Percentiles rank a stretch among this genome's conserved stretches.
These are phyloP conservation scores for Chrysanthemum lavandulifolium DNA, from an alignment of 129 eudicot species.

Conservation along the genomic window DNA sequence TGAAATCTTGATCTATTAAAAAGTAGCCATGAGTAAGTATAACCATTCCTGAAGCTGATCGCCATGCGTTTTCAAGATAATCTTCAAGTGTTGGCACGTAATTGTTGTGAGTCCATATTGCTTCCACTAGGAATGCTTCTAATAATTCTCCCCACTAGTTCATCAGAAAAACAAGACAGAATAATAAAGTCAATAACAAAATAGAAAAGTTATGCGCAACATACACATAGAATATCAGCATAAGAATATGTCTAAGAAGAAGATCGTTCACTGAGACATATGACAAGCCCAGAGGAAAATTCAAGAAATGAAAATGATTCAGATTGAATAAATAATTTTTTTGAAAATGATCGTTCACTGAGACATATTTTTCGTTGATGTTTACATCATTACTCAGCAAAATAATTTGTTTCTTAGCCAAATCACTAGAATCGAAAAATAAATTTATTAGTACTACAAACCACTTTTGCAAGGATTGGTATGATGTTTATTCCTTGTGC, in stretches of 20 bases:
- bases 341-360: too few species aligned
- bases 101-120: constrained; percentile 32
- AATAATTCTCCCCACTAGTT: neutral
- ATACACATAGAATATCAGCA: neutral
- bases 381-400: neutral
- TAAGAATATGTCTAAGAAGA: too few species aligned
- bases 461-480: constrained; percentile 14
- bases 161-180: too few species aligned
- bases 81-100: constrained; percentile 9
- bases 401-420: neutral
- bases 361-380: too few species aligned
- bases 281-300: too few species aligned
- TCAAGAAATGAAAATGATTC: too few species aligned
- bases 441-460: neutral
- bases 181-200: too few species aligned
- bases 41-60: constrained; percentile 26
- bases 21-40: constrained; percentile 32
- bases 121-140: constrained; percentile 31
- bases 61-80: constrained; percentile 38
- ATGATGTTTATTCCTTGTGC: constrained; percentile 27
- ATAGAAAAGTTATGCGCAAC: neutral
- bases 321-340: too few species aligned
- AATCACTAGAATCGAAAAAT: neutral
- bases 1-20: constrained; percentile 15
- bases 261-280: too few species aligned